Percentiles rank a stretch among this genome's conserved stretches.
These are phyloP conservation scores for Fusarium napiforme DNA, from an alignment of 2,329 filamentous ascomycete genomes.

Conservation along the genomic window DNA sequence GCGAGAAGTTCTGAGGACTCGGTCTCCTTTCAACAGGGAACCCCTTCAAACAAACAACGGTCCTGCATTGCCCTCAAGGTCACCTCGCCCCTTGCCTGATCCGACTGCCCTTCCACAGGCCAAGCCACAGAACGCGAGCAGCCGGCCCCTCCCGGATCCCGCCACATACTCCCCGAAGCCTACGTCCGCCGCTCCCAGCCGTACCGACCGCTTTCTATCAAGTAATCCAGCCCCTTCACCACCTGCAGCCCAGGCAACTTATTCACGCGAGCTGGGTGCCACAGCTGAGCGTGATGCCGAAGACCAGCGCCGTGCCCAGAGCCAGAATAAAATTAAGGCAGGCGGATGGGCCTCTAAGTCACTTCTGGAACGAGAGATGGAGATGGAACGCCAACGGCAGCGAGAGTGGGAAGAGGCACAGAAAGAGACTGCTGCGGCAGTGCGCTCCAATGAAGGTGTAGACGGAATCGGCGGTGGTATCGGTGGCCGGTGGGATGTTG, in stretches of 20 bases:
- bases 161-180: slow-evolving; percentile 33
- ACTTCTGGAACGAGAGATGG: slow-evolving; percentile 82
- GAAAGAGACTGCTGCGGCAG: slow-evolving; percentile 68
- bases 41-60: slow-evolving; percentile 42
- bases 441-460: slow-evolving; percentile 61
- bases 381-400: slow-evolving; percentile 80
- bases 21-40: slow-evolving; percentile 57
- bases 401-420: slow-evolving; percentile 84
- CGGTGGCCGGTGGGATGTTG: slow-evolving; percentile 78
- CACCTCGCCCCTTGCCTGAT: slow-evolving; percentile 65
- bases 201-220: slow-evolving; percentile 69
- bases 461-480: slow-evolving; percentile 75
- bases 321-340: slow-evolving; percentile 70
- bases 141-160: slow-evolving; percentile 38
- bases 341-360: slow-evolving; percentile 74
- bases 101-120: slow-evolving; percentile 48
- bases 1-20: slow-evolving; percentile 69
- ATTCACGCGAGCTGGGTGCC: slow-evolving; percentile 65
- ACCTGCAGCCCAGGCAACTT: slow-evolving; percentile 57
- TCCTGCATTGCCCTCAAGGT: slow-evolving; percentile 41
- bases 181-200: slow-evolving; percentile 49
- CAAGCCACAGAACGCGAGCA: slow-evolving; percentile 20
- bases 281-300: slow-evolving; percentile 72
- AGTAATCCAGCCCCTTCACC: slow-evolving; percentile 62
- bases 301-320: slow-evolving; percentile 67